A percentile compares a stretch with the other conserved stretches of the same genome.
Evolutionary conservation across 1,139 yeast species (phyloP).

Genomic region (Protomyces inouyei): DNA sequence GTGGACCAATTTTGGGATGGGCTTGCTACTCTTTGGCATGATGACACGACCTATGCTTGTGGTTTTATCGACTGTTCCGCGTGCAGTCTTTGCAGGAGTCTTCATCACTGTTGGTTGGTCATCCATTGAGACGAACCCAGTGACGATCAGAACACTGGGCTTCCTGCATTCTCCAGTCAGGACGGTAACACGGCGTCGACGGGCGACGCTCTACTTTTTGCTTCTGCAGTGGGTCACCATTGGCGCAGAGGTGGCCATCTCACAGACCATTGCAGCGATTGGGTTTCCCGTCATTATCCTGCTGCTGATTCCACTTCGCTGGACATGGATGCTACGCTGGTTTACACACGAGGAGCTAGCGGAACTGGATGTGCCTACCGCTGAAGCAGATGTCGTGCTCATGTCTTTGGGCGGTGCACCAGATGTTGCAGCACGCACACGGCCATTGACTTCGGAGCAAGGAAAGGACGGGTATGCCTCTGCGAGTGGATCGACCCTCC

Average conservation of each 20-base stretch:
- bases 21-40: constrained; percentile 73
- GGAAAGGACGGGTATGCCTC: background rate
- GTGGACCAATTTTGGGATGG: constrained; percentile 77
- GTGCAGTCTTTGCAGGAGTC: constrained; percentile 84
- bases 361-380: constrained; percentile 68
- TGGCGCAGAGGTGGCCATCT: constrained; percentile 76
- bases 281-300: constrained; percentile 88
- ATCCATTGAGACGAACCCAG: constrained; percentile 64
- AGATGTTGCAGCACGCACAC: constrained; percentile 5
- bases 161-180: constrained; percentile 55
- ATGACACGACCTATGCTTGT: constrained; percentile 83
- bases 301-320: constrained; percentile 45
- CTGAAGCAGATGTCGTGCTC: constrained; percentile 51
- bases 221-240: constrained; percentile 58
- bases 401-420: constrained; percentile 32
- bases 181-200: constrained; percentile 35
- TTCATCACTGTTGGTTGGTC: constrained; percentile 89
- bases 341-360: constrained; percentile 60
- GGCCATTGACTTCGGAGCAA: background rate
- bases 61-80: constrained; percentile 83
- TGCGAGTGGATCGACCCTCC: too few species aligned
- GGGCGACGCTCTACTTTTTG: constrained; percentile 53
- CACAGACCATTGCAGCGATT: constrained; percentile 83
- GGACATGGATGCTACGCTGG: constrained; percentile 51
- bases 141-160: constrained; percentile 59